Base-by-base conservation (phyloP, 2,329 filamentous ascomycete species). In the Ophiosphaerella herpotricha region DNA sequence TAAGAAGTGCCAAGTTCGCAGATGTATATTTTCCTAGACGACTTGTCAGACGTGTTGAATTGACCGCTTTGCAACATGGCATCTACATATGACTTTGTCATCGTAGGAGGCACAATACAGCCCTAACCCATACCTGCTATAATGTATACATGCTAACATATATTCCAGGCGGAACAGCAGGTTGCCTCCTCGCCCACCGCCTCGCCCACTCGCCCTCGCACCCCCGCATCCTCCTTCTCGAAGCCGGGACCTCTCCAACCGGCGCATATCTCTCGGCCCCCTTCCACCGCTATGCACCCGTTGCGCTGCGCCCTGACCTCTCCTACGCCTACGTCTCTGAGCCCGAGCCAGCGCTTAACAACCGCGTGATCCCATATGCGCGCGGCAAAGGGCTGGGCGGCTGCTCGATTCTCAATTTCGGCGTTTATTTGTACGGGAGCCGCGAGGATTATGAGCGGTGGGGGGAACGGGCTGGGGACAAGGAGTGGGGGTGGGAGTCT, bases 361-460 rank as follows among this genome's bases (percentile, higher is more conserved):
- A 71, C 12, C 73, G 77, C 1, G 57, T 69, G 3, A 74, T 80
- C 11, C 49, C 63, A 3, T 76, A 79, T 38, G 75, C 75, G 21
- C 73, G 79, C 5, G 80, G 78, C 31, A 78, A 78, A 43, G 76
- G 80, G 0, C 69, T 83, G 0, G 80, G 80, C 5, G 80, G 80
- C 8, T 77, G 75, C 12, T 77, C 70, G 8, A 72, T 77, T 0
- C 52, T 81, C 26, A 80, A 81, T 53, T 75, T 78, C 31, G 60
- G 67, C n/a, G 68, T 70, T 6, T 72, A 67, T 38, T 46, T 72
- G 16, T 68, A 66, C 23, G 85, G 86, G 2, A 77, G 82, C 1
- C 72, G 74, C 1, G 82, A 83, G 43, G 85, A 88, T 55, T 87
- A 84, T 52, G 78, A 88, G 24, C 77, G 82, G 45, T 87, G 85